phyloP scores from a whole-genome alignment of 805 yeast genomes.

The Dipodascus geniculatus region DNA sequence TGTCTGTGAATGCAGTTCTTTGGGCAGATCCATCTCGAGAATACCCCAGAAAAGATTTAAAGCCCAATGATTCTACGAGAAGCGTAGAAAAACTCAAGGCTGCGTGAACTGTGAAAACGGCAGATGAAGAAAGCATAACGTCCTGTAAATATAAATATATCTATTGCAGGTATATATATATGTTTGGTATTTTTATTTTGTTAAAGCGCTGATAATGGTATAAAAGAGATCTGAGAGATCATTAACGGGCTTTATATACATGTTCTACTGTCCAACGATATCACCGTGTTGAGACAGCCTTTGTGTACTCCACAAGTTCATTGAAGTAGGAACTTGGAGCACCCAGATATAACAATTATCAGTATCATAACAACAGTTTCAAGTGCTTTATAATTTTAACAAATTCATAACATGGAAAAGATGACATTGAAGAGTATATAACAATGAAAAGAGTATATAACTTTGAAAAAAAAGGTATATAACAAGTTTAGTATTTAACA shows the following conservation, averaged over 20 bases:
- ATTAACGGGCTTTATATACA: background rate
- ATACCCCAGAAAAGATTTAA: background rate
- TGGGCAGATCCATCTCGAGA: conserved; percentile 1
- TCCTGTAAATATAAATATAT: no score
- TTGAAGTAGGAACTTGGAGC: no score
- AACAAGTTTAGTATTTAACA: no score
- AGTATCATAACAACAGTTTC: no score
- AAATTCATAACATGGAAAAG: background rate
- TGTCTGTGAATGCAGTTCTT: conserved; percentile 4
- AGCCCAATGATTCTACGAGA: conserved; percentile 1
- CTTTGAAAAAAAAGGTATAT: no score
- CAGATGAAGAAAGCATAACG: conserved; percentile 1
- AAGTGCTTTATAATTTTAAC: background rate
- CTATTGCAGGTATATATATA: no score
- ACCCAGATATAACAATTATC: no score
- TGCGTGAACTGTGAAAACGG: background rate
- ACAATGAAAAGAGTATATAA: no score
- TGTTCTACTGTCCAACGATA: background rate
- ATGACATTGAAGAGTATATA: no score
- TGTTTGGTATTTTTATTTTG: no score
- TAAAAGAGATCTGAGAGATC: background rate
- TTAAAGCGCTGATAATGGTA: background rate
- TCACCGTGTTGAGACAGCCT: background rate
- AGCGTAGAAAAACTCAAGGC: background rate
- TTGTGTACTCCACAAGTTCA: background rate